Base-by-base conservation (phyloP, 495 filamentous ascomycete species). In the Tuber brumale region DNA sequence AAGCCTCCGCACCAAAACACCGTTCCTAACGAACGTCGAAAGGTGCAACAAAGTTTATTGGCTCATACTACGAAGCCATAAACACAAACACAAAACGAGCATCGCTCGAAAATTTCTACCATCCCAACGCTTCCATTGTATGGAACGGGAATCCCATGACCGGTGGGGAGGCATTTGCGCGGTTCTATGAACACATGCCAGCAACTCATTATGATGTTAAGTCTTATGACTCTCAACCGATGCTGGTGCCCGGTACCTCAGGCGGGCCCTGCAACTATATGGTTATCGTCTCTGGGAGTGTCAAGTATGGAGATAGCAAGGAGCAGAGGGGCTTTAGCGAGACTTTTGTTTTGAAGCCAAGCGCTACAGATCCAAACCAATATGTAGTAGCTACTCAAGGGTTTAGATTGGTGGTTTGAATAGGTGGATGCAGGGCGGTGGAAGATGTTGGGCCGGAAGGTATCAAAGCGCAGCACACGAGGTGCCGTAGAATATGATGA, bases 71-170 rank as follows among this genome's bases (percentile, higher is more conserved):
- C 77, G 82, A 83, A 0, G 87, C 90, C 6, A 86, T 93, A 16
- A 83, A 88, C n/a, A 84, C 84, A n/a, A 86, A 89, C n/a, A 84
- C 84, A 27, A 86, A 89, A 72, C 87, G 89, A 74, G 76, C 81
- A 37, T 82, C 85, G 10, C 86, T 93, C 72, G 79, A 86, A 71
- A 86, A 86, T 21, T 92, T 88, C 84, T 93, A 92, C 83, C 80
- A 85, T 44, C 83, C 85, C 27, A 80, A 85, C 27, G 83, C 86
- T 9, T 86, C 85, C 39, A 91, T 93, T 70, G 84, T 89, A 7
- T 91, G 89, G 86, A 92, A 92, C 79, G 90, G 91, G 73, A 90
- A 91, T 75, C 73, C 85, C 0, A 85, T 92, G 43, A 80, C 83
- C 42, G 87, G 89, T 75, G 88, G 88, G 1, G 83, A 81, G n/a